phyloP scores from a whole-genome alignment of 2,329 filamentous ascomycete genomes.

The Grosmannia huntii region DNA sequence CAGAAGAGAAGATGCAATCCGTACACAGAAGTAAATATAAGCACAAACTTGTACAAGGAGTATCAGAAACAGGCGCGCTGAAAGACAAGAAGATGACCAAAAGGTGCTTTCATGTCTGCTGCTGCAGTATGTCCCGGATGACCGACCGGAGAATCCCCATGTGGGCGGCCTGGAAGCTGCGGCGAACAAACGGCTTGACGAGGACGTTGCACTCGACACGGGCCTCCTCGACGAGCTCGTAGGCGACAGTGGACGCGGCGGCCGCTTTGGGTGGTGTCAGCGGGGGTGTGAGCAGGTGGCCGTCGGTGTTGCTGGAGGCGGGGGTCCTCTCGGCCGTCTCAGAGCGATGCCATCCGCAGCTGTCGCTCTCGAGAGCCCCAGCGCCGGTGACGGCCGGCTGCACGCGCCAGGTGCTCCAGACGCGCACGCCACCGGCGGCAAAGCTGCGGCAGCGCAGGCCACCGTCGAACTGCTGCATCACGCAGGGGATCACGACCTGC shows the following conservation, averaged over 20 bases:
- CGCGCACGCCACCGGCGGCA: conserved; percentile 28
- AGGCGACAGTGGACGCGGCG: conserved; percentile 13
- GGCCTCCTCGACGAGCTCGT: conserved; percentile 22
- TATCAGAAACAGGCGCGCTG: too few species aligned
- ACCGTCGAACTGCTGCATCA: conserved; percentile 28
- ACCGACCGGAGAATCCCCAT: conserved; percentile 20
- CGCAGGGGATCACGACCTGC: conserved; percentile 27
- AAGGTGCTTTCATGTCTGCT: neutral
- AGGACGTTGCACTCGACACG: conserved; percentile 20
- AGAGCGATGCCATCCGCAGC: too few species aligned
- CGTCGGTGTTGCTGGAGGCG: neutral
- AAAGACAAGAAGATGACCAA: too few species aligned
- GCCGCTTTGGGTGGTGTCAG: neutral
- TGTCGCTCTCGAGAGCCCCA: neutral
- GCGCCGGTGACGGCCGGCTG: conserved; percentile 1
- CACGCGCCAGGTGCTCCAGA: conserved; percentile 26
- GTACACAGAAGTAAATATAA: neutral
- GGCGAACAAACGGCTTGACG: conserved; percentile 22
- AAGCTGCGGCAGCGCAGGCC: conserved; percentile 30
- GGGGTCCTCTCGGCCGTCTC: too few species aligned
- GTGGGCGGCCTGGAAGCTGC: conserved; percentile 18
- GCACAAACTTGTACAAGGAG: too few species aligned
- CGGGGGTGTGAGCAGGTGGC: neutral
- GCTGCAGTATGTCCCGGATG: conserved; percentile 14
- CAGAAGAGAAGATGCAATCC: neutral